Conservation (phyloP, 768 basidiomycete genomes). For the Lentinus brumalis region DNA sequence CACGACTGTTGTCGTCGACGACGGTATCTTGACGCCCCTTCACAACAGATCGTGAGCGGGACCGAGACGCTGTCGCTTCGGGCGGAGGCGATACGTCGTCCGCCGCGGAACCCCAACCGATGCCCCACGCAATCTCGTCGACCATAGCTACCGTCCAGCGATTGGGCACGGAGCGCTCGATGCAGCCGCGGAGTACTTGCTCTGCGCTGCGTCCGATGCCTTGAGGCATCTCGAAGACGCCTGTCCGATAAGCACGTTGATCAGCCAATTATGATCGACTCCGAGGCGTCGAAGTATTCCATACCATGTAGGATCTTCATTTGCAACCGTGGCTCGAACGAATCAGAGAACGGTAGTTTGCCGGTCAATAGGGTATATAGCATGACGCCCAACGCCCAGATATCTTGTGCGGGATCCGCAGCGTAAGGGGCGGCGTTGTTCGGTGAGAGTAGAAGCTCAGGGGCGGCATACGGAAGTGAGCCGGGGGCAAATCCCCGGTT, state of each 20-base stretch:
- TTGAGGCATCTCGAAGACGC: conserved; percentile 59
- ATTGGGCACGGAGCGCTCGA: conserved; percentile 58
- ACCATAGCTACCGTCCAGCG: conserved; percentile 86
- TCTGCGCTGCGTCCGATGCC: conserved; percentile 63
- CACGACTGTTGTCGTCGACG: conserved; percentile 32
- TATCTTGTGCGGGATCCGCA: conserved; percentile 79
- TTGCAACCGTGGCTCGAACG: conserved; percentile 88
- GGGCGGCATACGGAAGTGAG: conserved; percentile 88
- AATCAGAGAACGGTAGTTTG: conserved; percentile 82
- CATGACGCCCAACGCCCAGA: conserved; percentile 94
- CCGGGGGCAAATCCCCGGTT: conserved; percentile 66
- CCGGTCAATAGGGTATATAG: conserved; percentile 86
- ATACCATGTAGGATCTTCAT: conserved; percentile 89
- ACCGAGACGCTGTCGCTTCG: conserved; percentile 23
- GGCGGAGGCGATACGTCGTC: conserved; percentile 37
- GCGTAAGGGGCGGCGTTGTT: conserved; percentile 37
- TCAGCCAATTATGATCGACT: not conserved
- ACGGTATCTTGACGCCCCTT: not conserved
- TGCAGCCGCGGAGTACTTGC: conserved; percentile 76
- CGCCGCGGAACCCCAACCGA: conserved; percentile 63
- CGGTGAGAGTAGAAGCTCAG: conserved; percentile 78
- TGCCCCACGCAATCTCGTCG: conserved; percentile 78
- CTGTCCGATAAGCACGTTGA: conserved; percentile 38
- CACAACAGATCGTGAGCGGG: conserved; percentile 12
- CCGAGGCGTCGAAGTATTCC: conserved; percentile 18